Conservation (phyloP, 1,284 basidiomycete species). For the Malassezia furfur region DNA sequence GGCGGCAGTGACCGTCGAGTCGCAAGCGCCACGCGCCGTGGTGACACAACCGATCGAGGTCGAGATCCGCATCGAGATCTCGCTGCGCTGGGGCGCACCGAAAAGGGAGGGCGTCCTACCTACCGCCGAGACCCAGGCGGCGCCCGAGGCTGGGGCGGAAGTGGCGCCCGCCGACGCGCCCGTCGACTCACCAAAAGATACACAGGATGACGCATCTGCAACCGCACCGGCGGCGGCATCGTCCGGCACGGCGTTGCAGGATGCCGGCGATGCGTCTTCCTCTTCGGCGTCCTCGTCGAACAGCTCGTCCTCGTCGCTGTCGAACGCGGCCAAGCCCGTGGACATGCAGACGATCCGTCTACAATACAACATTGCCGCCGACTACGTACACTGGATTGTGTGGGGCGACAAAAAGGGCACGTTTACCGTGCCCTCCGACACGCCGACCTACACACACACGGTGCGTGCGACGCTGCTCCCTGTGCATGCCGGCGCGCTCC, state of each 20-base stretch:
- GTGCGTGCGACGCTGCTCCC: slow-evolving; percentile 26
- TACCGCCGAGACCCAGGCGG: background rate
- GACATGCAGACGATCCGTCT: background rate
- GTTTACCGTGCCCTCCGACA: slow-evolving; percentile 3
- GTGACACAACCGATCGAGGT: slow-evolving; percentile 4
- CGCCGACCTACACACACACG: background rate
- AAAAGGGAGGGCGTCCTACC: background rate
- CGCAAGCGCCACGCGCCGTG: background rate
- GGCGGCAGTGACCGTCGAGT: background rate
- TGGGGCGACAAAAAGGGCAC: slow-evolving; percentile 28
- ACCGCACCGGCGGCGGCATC: background rate
- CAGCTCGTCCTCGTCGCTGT: background rate
- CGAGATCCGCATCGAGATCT: background rate
- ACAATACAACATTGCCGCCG: slow-evolving; percentile 30
- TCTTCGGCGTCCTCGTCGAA: background rate
- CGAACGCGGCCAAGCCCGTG: background rate
- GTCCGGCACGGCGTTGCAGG: too few relatives aligned
- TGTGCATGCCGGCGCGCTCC: slow-evolving; percentile 22
- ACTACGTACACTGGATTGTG: slow-evolving; percentile 37
- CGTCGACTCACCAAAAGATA: too few relatives aligned
- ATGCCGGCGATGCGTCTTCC: background rate
- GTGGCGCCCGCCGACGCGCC: background rate
- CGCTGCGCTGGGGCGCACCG: slow-evolving; percentile 1
- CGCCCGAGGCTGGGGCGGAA: background rate
- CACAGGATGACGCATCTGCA: background rate